phyloP scores from a whole-genome alignment of 2,329 filamentous ascomycete genomes.

The Talaromyces verruculosus region DNA sequence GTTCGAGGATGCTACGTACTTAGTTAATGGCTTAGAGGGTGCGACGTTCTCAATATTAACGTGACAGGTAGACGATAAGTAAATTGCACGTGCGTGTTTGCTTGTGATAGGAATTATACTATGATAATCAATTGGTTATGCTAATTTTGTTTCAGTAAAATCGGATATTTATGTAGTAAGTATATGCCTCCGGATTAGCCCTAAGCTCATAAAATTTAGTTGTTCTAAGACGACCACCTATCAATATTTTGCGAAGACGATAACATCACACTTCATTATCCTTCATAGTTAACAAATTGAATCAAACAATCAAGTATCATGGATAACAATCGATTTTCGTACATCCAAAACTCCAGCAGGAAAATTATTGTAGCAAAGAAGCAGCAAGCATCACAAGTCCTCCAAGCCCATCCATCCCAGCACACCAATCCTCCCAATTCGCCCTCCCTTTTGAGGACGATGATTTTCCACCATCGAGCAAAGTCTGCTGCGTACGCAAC shows the following conservation, averaged over 20 bases:
- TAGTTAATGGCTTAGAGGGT: not conserved
- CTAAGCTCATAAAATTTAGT: not conserved
- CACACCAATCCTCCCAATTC: conserved; percentile 50
- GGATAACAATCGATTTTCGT: not conserved
- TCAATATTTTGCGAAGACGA: not conserved
- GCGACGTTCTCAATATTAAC: not conserved
- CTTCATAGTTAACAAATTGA: not conserved
- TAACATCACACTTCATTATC: not conserved
- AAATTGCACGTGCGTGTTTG: not conserved
- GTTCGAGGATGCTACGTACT: not conserved
- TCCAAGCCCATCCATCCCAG: conserved; percentile 49
- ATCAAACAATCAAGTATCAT: not conserved
- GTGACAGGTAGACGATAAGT: not conserved
- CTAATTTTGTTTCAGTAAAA: not conserved
- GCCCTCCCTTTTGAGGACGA: conserved; percentile 24
- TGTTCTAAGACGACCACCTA: not conserved
- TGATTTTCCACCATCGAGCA: conserved; percentile 16
- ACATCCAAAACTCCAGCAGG: not conserved
- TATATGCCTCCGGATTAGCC: not conserved
- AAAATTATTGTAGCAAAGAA: conserved; percentile 27
- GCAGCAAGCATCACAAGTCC: conserved; percentile 50
- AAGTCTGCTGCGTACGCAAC: not conserved
- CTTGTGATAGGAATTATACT: not conserved
- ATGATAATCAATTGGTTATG: not conserved
- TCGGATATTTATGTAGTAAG: not conserved